These are phyloP conservation scores for Capsicum pubescens DNA, from an alignment of 257 asterid species.

Conservation along the genomic window DNA sequence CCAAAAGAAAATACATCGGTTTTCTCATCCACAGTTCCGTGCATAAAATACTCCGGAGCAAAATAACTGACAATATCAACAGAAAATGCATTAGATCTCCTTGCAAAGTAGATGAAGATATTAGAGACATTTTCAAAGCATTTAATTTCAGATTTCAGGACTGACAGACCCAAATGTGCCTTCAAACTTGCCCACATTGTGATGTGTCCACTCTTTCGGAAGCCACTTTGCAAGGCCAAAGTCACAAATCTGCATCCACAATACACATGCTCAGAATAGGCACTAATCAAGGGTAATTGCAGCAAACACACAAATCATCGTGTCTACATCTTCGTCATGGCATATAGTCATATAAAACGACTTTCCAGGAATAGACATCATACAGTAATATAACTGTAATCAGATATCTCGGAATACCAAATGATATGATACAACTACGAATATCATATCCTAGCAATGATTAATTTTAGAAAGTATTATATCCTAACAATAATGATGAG, in stretches of 20 bases:
- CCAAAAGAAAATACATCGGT: conserved; percentile 79
- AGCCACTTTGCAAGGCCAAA: conserved; percentile 87
- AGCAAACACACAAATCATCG: not conserved
- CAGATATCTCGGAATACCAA: not conserved
- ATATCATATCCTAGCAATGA: not conserved
- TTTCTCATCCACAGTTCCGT: conserved; percentile 76
- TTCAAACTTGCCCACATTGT: conserved; percentile 63
- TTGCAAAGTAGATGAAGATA: not conserved
- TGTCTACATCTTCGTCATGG: not conserved
- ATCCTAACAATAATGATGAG: not conserved
- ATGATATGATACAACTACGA: not conserved
- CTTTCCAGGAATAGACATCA: no score
- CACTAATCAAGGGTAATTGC: not conserved
- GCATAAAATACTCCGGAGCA: conserved; percentile 83
- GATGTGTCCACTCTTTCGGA: conserved; percentile 72
- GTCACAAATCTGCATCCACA: conserved; percentile 64
- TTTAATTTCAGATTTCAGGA: conserved; percentile 16
- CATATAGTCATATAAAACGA: no score
- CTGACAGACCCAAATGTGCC: conserved; percentile 79
- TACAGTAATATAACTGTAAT: not conserved
- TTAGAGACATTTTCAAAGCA: not conserved
- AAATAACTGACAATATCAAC: conserved; percentile 52
- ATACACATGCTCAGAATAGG: not conserved
- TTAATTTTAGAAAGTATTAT: not conserved
- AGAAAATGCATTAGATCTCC: not conserved